Base-by-base conservation (phyloP, 2,329 filamentous ascomycete species). In the Botrytis fragariae region DNA sequence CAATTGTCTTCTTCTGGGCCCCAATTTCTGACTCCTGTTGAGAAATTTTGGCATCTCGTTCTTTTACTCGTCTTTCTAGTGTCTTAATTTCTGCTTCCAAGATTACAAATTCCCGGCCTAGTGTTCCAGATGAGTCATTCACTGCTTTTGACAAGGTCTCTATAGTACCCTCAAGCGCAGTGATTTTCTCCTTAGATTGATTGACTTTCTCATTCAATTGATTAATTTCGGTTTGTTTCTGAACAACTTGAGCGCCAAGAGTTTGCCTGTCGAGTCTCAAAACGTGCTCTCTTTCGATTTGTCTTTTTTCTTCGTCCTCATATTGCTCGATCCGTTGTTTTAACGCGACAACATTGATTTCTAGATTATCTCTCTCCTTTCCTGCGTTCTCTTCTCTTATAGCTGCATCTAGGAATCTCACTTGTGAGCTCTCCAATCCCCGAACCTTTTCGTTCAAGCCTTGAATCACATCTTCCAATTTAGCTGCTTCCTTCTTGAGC, bases 311-410 rank as follows among this genome's bases (percentile, higher is more conserved):
- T 54, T 68, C 64, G 1, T 14, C 16, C 45, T 39, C 8, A 37
- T 39, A 39, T 4, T 37, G 16, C 5, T 12, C 4, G 25, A 37
- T 3, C 7, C 16, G 5, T 20, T 29, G 1, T 4, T n/a, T 4
- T 18, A 39, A 37, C 22, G 4, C 4, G 18, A 4, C 25, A 39
- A n/a, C 1, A 20, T 18, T 8, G 6, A 5, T 14, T 25, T 16
- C 25, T 16, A 39, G 14, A 5, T 29, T 0, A 4, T 4, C 1
- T 29, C n/a, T 44, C 25, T 10, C 20, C 1, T 57, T 9, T 57
- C 1, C 14, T 29, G 2, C 7, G 14, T 0, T 5, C 51, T 57
- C 14, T 32, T 4, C 2, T 1, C 1, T 12, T n/a, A 29, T 6
- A 25, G 9, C 35, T 1, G n/a, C 64, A 14, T 29, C 14, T 9